These are phyloP conservation scores for Aspergillus novofumigatus DNA, from an alignment of 2,329 filamentous ascomycete species.

Conservation along the genomic window DNA sequence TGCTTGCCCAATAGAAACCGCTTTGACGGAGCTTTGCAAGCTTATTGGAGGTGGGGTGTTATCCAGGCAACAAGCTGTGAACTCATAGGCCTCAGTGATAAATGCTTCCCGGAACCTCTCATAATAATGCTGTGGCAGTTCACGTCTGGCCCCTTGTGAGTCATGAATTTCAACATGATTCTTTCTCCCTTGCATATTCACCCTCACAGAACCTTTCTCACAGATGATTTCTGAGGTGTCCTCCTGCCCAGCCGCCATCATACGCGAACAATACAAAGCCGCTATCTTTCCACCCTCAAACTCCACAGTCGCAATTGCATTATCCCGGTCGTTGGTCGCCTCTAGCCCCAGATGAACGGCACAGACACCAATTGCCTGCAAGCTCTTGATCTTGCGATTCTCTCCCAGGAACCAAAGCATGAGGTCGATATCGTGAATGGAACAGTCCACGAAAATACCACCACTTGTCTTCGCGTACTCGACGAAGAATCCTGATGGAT, in stretches of 20 bases:
- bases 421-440: conserved; percentile 66
- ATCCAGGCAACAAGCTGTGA: conserved; percentile 57
- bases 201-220: conserved; percentile 59
- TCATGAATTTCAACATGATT: conserved; percentile 57
- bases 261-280: conserved; percentile 60
- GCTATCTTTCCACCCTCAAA: conserved; percentile 62
- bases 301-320: conserved; percentile 61
- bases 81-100: conserved; percentile 61
- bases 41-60: conserved; percentile 52
- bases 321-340: conserved; percentile 58
- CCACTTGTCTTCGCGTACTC: conserved; percentile 62
- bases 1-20: conserved; percentile 56
- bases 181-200: conserved; percentile 57
- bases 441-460: conserved; percentile 68
- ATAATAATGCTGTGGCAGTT: conserved; percentile 62
- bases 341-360: conserved; percentile 56
- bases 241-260: conserved; percentile 66
- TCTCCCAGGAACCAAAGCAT: conserved; percentile 61
- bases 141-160: conserved; percentile 50
- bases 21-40: conserved; percentile 54
- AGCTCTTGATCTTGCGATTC: conserved; percentile 52
- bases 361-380: conserved; percentile 54
- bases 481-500: conserved; percentile 64
- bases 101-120: conserved; percentile 63
- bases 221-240: conserved; percentile 66